Conservation (phyloP, 1,139 yeast species). For the Protomyces macrosporus region DNA sequence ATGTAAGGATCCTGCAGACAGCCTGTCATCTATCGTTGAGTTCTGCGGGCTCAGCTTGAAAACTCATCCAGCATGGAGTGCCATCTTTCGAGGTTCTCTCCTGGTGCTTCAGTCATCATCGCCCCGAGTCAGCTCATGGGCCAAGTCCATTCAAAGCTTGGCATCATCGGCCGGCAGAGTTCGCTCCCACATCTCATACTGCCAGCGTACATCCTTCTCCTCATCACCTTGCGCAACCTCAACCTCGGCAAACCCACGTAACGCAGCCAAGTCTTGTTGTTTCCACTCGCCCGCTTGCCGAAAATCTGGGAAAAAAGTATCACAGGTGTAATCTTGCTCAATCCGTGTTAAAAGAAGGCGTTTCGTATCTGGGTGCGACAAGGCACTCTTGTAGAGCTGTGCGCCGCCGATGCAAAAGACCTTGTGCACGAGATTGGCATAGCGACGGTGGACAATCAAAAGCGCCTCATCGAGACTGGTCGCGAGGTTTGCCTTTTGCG, state of each 20-base stretch:
- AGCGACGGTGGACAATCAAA: constrained; percentile 11
- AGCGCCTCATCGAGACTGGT: constrained; percentile 22
- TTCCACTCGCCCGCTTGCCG: neutral
- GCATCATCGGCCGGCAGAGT: neutral
- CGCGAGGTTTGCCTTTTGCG: constrained; percentile 5
- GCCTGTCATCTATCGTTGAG: too few species aligned
- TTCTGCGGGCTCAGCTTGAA: neutral
- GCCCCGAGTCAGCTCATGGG: neutral
- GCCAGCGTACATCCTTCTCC: constrained; percentile 10
- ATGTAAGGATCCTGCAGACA: too few species aligned
- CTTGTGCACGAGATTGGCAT: constrained; percentile 33
- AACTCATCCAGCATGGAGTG: neutral
- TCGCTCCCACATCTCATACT: constrained; percentile 24
- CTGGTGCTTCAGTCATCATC: neutral
- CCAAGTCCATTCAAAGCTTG: neutral
- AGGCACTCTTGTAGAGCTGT: constrained; percentile 63
- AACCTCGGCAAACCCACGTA: neutral
- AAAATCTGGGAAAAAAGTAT: constrained; percentile 55
- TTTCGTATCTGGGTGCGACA: constrained; percentile 47
- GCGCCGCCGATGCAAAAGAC: constrained; percentile 92
- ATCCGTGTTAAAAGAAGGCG: constrained; percentile 74
- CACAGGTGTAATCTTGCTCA: constrained; percentile 41
- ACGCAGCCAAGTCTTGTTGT: neutral
- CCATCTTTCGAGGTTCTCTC: neutral
- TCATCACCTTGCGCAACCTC: neutral